Evolutionary conservation across 306 rosid genomes (phyloP).

Genomic region (Gillenia trifoliata): DNA sequence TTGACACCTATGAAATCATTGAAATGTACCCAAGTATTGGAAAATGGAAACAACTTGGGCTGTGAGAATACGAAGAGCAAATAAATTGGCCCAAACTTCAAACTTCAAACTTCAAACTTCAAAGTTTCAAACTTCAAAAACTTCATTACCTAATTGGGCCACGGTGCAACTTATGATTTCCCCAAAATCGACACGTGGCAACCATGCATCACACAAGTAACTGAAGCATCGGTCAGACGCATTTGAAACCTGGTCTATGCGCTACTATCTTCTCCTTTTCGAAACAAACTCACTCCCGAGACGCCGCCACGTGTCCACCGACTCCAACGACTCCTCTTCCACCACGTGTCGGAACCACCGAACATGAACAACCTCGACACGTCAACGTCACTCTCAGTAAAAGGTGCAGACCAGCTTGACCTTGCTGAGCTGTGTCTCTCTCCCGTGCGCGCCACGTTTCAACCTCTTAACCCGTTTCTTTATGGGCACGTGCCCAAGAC

Average conservation of each 20-base stretch:
- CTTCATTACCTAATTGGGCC: background rate
- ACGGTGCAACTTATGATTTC: background rate
- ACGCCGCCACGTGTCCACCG: background rate
- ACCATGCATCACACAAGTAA: background rate
- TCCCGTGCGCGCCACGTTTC: slow-evolving; percentile 5
- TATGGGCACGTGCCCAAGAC: background rate
- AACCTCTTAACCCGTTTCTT: background rate
- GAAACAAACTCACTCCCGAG: background rate
- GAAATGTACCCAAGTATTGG: too few species aligned
- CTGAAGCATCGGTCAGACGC: background rate
- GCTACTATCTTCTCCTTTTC: background rate
- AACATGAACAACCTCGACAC: background rate
- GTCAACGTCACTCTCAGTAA: background rate
- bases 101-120: too few species aligned
- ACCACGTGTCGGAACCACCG: slow-evolving; percentile 6
- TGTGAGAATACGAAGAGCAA: too few species aligned
- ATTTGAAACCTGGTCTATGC: background rate
- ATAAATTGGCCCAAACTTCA: too few species aligned
- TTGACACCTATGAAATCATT: background rate
- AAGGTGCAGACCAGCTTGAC: background rate
- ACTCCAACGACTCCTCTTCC: background rate
- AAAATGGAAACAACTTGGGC: too few species aligned
- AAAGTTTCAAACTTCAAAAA: too few species aligned
- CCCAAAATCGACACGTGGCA: background rate
- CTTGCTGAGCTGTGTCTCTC: background rate